Conservation (phyloP, 306 rosid species). For the Trifolium subterraneum region DNA sequence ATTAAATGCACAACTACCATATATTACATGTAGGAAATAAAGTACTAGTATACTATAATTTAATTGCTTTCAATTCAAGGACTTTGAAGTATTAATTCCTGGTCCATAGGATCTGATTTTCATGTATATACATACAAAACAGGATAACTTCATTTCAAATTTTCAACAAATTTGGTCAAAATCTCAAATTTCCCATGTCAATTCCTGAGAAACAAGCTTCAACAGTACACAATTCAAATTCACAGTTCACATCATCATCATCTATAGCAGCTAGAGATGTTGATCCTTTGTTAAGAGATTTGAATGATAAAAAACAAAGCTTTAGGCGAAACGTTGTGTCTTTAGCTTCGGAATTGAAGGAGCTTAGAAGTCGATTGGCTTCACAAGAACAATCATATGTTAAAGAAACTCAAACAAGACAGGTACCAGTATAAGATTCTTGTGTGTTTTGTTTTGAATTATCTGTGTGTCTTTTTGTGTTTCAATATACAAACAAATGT, state of each 20-base stretch:
- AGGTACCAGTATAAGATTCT: conserved; percentile 52
- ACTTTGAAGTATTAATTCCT: conserved; percentile 29
- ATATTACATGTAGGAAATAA: conserved; percentile 51
- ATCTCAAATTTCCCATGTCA: conserved; percentile 58
- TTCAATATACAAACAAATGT: conserved; percentile 24
- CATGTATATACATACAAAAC: conserved; percentile 7
- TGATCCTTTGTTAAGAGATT: conserved; percentile 84
- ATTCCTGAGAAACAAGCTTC: conserved; percentile 56
- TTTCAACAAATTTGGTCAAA: neutral
- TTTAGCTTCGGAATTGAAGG: conserved; percentile 88
- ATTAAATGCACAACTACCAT: conserved; percentile 58
- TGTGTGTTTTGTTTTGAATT: conserved; percentile 38
- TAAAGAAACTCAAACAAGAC: conserved; percentile 75
- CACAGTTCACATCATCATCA: conserved; percentile 18
- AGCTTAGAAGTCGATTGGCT: conserved; percentile 75
- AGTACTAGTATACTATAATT: neutral
- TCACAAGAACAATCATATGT: conserved; percentile 79
- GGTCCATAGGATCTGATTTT: conserved; percentile 48
- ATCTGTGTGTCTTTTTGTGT: neutral
- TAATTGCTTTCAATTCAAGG: conserved; percentile 49
- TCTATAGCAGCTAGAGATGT: conserved; percentile 47
- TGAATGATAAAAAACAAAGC: conserved; percentile 86
- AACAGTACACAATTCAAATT: neutral
- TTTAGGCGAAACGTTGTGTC: conserved; percentile 91
- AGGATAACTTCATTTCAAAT: conserved; percentile 10